Evolutionary conservation across 2,329 filamentous ascomycete genomes (phyloP).

Genomic region (Colletotrichum abscissum): DNA sequence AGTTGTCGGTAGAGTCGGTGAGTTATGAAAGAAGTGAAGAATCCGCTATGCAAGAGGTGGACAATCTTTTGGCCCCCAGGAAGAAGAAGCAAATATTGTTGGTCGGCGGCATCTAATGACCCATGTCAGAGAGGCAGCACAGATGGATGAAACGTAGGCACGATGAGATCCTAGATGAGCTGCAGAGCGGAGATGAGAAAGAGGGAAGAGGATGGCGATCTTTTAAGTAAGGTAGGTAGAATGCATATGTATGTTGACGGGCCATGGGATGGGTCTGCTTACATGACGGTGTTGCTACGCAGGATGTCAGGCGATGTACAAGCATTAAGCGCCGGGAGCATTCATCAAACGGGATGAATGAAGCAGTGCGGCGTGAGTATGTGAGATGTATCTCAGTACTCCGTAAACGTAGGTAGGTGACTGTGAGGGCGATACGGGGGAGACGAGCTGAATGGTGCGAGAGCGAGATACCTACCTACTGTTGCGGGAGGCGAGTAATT

Average conservation of each 20-base stretch:
- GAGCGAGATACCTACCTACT: background rate
- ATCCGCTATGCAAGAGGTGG: background rate
- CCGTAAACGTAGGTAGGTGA: background rate
- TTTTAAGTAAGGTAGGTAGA: constrained; percentile 12
- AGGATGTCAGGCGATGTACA: background rate
- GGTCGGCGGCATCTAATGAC: background rate
- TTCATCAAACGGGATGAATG: background rate
- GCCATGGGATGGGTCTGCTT: background rate
- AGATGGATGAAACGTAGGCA: background rate
- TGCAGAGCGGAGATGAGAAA: background rate
- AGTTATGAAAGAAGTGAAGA: background rate
- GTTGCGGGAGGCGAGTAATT: background rate
- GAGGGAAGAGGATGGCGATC: background rate
- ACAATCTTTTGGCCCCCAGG: background rate
- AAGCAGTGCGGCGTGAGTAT: background rate
- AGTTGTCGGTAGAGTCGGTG: background rate
- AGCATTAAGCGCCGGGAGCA: background rate
- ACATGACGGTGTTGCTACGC: background rate
- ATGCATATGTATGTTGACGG: background rate
- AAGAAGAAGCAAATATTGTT: background rate
- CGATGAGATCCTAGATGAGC: background rate
- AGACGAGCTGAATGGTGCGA: background rate
- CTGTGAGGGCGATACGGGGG: background rate
- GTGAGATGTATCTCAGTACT: background rate
- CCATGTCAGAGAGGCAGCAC: background rate